Evolutionary conservation across 1,284 basidiomycete genomes (phyloP).

Genomic region (Boletus semigastroideus): DNA sequence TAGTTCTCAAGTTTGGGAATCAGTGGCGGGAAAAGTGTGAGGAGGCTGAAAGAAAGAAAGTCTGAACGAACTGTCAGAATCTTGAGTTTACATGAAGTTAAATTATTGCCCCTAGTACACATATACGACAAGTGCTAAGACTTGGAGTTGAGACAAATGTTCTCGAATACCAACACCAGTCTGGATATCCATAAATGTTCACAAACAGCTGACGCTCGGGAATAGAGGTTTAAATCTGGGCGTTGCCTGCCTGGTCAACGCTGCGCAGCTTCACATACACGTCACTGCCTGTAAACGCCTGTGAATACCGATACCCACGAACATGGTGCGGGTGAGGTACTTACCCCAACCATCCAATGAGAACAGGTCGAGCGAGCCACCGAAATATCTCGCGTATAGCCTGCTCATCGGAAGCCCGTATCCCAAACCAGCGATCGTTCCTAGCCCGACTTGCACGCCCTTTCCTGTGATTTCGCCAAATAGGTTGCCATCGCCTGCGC

Average conservation of each 20-base stretch:
- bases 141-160: background rate
- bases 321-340: conserved; percentile 17
- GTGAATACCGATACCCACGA: conserved; percentile 1
- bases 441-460: conserved; percentile 68
- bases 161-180: background rate
- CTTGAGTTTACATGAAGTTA: conserved; percentile 13
- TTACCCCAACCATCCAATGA: conserved; percentile 80
- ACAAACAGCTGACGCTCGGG: no score
- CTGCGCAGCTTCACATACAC: conserved; percentile 74
- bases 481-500: conserved; percentile 53
- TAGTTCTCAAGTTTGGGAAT: conserved; percentile 49
- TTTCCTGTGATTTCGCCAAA: conserved; percentile 77
- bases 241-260: conserved; percentile 66
- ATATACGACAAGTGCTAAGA: conserved; percentile 1
- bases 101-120: conserved; percentile 2
- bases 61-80: background rate
- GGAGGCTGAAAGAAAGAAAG: conserved; percentile 26
- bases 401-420: conserved; percentile 86
- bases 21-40: conserved; percentile 45
- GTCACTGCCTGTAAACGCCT: conserved; percentile 56
- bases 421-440: conserved; percentile 70
- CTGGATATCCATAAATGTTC: background rate
- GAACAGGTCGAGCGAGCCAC: conserved; percentile 73
- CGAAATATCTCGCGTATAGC: conserved; percentile 80
- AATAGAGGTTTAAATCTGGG: conserved; percentile 30